These are phyloP conservation scores for Fusarium tjaetaba DNA, from an alignment of 2,329 filamentous ascomycete genomes.

Conservation along the genomic window DNA sequence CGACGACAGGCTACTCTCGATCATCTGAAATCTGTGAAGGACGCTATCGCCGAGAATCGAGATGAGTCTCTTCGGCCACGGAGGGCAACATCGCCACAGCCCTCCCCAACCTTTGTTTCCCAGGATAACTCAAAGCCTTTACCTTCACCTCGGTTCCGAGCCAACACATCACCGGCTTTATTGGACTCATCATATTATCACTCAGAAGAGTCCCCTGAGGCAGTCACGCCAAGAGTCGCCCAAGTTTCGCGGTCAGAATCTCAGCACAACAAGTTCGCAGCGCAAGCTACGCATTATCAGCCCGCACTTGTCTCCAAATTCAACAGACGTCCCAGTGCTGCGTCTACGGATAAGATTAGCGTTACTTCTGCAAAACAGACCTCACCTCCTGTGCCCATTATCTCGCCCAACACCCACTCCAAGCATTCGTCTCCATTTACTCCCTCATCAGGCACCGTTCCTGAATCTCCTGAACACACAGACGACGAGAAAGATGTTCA, in stretches of 20 bases:
- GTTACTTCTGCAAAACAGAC: constrained; percentile 4
- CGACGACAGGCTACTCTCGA: constrained; percentile 69
- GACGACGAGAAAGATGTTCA: constrained; percentile 43
- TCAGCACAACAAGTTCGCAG: constrained; percentile 3
- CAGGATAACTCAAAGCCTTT: constrained; percentile 40
- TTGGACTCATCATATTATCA: constrained; percentile 54
- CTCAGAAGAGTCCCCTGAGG: background rate
- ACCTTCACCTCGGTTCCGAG: constrained; percentile 55
- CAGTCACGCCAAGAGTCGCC: constrained; percentile 22
- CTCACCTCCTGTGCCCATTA: constrained; percentile 20
- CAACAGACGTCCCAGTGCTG: constrained; percentile 36
- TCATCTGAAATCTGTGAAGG: constrained; percentile 65
- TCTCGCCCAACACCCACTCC: constrained; percentile 8
- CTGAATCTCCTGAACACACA: constrained; percentile 53
- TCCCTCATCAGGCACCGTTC: constrained; percentile 43
- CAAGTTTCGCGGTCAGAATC: constrained; percentile 18
- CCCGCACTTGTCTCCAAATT: constrained; percentile 40
- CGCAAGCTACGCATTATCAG: constrained; percentile 8
- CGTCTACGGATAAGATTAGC: constrained; percentile 16
- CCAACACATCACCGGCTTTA: constrained; percentile 65
- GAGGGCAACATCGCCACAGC: constrained; percentile 61
- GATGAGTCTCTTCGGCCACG: constrained; percentile 47
- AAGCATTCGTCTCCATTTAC: constrained; percentile 36
- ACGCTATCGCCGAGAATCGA: constrained; percentile 53
- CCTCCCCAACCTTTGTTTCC: constrained; percentile 54